These are phyloP conservation scores for Stentor coeruleus DNA, from an alignment of 73 alveolate genomes.

Conservation along the genomic window DNA sequence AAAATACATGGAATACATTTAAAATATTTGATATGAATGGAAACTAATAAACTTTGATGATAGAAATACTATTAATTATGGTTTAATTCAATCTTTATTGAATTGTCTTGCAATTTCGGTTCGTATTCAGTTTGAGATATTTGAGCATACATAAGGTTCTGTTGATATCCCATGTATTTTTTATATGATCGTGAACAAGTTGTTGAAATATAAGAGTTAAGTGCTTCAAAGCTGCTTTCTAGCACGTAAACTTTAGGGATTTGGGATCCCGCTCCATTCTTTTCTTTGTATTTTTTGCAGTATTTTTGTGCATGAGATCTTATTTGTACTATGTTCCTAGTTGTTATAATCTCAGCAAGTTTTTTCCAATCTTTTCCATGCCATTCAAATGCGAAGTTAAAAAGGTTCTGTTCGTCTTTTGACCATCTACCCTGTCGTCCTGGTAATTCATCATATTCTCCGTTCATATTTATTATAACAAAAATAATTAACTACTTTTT, in stretches of 20 bases:
- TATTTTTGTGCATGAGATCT: slow-evolving; percentile 81
- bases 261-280: not conserved
- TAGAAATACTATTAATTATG: too few species aligned
- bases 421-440: slow-evolving; percentile 58
- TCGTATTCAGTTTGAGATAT: too few species aligned
- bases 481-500: too few species aligned
- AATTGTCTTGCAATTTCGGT: too few species aligned
- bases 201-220: not conserved
- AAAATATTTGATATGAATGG: too few species aligned
- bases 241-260: not conserved
- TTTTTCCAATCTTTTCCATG: slow-evolving; percentile 73
- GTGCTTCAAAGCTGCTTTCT: not conserved
- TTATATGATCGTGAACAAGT: not conserved
- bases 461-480: not conserved
- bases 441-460: not conserved
- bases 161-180: not conserved
- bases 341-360: slow-evolving; percentile 50
- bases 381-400: slow-evolving; percentile 50
- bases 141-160: not conserved
- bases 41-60: too few species aligned
- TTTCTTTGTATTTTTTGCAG: not conserved
- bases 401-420: slow-evolving; percentile 52
- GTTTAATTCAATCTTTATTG: too few species aligned
- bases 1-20: too few species aligned
- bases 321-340: slow-evolving; percentile 65